These are phyloP conservation scores for Hyaloscypha bicolor DNA, from an alignment of 495 filamentous ascomycete species.

Conservation along the genomic window DNA sequence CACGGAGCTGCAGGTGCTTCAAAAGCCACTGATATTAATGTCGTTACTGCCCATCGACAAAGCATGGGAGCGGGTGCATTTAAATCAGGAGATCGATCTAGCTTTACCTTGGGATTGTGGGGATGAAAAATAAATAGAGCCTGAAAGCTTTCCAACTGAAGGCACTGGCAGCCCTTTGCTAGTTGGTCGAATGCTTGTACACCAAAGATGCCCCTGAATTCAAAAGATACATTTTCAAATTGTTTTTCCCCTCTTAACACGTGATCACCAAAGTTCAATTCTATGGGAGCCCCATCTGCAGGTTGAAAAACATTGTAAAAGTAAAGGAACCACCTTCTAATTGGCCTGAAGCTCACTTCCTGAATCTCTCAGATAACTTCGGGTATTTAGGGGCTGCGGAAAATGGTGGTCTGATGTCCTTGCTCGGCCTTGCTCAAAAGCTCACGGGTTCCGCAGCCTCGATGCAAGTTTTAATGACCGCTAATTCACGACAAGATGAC, in stretches of 20 bases:
- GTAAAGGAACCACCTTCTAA: too few species aligned
- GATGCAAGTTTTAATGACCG: background rate
- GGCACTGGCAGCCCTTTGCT: background rate
- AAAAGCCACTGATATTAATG: constrained; percentile 57
- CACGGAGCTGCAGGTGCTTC: constrained; percentile 74
- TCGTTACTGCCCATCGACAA: constrained; percentile 56
- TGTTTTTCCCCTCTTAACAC: background rate
- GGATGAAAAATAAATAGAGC: constrained; percentile 46
- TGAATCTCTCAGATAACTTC: background rate
- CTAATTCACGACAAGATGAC: constrained; percentile 28
- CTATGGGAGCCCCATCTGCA: background rate
- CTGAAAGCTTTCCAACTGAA: background rate
- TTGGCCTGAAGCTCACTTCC: background rate
- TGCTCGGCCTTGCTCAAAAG: background rate
- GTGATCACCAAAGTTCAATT: background rate
- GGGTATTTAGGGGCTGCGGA: background rate
- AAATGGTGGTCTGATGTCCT: constrained; percentile 1
- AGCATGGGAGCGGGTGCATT: constrained; percentile 55
- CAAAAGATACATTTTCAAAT: background rate
- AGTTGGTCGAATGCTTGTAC: background rate
- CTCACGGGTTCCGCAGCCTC: background rate
- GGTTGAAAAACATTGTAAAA: too few species aligned
- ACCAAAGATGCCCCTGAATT: background rate
- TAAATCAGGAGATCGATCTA: constrained; percentile 52
- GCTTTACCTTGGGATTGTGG: constrained; percentile 84